Evolutionary conservation across 768 basidiomycete genomes (phyloP), one percentile per base, ranked within the genome.

Genomic region (Leccinum boreale): DNA sequence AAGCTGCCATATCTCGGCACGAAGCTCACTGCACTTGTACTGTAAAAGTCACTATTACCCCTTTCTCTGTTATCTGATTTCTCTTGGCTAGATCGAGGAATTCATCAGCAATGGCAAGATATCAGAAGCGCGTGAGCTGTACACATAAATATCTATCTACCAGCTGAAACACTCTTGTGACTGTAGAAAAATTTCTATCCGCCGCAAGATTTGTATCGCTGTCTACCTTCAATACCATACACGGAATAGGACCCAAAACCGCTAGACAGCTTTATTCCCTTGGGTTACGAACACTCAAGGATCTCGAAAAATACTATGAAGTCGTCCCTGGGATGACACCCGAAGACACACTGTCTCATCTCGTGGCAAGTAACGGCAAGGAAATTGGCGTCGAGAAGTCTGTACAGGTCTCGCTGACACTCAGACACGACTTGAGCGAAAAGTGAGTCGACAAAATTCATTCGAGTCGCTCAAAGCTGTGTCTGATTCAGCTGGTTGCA

Each of bases 161-260:
- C 42, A 5, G 4, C 39, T 57, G 15, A 52, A 56, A 45, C 48
- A 35, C 44, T n/a, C 21, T 35, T 39, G 54, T 44, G 36, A 29
- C n/a, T n/a, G 21, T 55, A 88, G 83, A 78, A 68, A 76, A 65
- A 9, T 81, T 81, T 10, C 69, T 72, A 6, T 65, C 67, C 6
- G 84, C 84, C 1, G 60, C 77, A 24, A 83, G 87, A 35, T 90
- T 82, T 67, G 71, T 75, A 52, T 70, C 82, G 0, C 78, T 92
- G 8, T 78, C 79, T 7, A 64, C 74, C 0, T 90, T 94, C 65
- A 74, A 80, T 14, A 76, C 81, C 5, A 72, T 94, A 55, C 85
- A 94, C 54, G 86, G 89, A 9, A 85, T 94, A 33, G 92, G 92
- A 7, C 78, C 90, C 0, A 70, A 74, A n/a, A 89, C 80, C 7